Percentiles rank a stretch among this genome's conserved stretches.
Conservation (phyloP, 2,329 filamentous ascomycete genomes). For the Claviceps sorghi region DNA sequence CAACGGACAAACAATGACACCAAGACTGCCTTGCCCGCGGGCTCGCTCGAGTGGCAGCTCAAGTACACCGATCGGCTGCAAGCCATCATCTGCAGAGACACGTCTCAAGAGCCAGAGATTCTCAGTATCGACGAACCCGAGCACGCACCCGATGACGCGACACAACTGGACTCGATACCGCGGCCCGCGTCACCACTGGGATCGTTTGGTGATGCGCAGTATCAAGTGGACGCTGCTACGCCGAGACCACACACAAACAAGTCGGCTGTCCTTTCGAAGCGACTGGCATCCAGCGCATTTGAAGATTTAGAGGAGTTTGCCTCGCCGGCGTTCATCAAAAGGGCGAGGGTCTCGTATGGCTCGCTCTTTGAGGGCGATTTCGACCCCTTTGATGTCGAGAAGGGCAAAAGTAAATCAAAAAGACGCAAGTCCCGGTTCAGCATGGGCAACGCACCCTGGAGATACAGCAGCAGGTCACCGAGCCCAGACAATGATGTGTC, state of each 20-base stretch:
- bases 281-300: conserved; percentile 19
- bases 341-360: conserved; percentile 54
- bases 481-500: conserved; percentile 45
- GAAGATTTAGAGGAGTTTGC: conserved; percentile 41
- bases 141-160: conserved; percentile 8
- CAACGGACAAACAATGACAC: conserved; percentile 45
- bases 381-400: conserved; percentile 57
- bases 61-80: conserved; percentile 36
- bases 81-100: conserved; percentile 27
- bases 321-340: conserved; percentile 69
- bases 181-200: background rate
- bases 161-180: background rate
- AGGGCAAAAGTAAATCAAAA: conserved; percentile 10
- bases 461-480: conserved; percentile 54
- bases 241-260: conserved; percentile 4
- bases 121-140: conserved; percentile 35
- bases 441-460: conserved; percentile 56
- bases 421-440: conserved; percentile 59
- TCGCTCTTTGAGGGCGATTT: conserved; percentile 48
- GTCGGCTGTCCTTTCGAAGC: conserved; percentile 16
- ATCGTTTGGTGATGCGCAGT: background rate
- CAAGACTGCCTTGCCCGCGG: conserved; percentile 32
- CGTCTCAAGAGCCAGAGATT: conserved; percentile 30
- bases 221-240: background rate
- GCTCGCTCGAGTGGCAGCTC: conserved; percentile 43